Evolutionary conservation across 768 basidiomycete genomes (phyloP), one percentile per base, ranked within the genome.

Genomic region (Macrolepiota dolichaula): DNA sequence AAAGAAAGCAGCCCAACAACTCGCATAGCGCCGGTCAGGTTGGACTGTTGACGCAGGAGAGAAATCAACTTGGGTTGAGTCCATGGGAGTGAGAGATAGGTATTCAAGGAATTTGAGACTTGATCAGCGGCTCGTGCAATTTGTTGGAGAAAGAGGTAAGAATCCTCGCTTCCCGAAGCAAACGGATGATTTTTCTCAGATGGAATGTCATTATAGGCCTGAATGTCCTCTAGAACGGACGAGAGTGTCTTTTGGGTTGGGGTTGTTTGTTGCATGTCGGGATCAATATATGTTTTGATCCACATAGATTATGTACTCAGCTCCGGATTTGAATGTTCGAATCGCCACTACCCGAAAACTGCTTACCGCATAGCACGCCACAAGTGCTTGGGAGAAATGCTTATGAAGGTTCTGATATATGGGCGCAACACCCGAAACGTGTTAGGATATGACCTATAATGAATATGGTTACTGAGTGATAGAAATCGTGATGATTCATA

Each of bases 61-160:
- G 89, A 89, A 36, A 88, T 77, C 5, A 90, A 77, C 65, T 90
- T 91, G 13, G 86, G 79, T 52, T 87, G 86, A 29, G 82, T 77
- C 63, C 85, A 77, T 7, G 82, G 77, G 11, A 79, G 72, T 6
- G 85, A 71, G 15, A 79, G 63, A 65, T 84, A 83, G 52, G 80
- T 68, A 27, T 79, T 75, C 27, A 91, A 72, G 0, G 85, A 86
- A 68, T 81, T 74, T 2, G 80, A 79, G 13, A 88, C 70, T 65
- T 85, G 80, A 40, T 79, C 75, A 12, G 85, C 77, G 10, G 81
- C 72, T 55, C 82, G 53, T 5, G 59, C 27, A 25, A 61, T 46
- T 22, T 82, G 76, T 60, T 81, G 79, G 51, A 91, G 75, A 36
- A 78, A 69, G 2, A 75, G 71, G 53, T 72, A 79, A 12, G 79